Evolutionary conservation across 1,284 basidiomycete species (phyloP).

Genomic region (Anthracocystis setariae): DNA sequence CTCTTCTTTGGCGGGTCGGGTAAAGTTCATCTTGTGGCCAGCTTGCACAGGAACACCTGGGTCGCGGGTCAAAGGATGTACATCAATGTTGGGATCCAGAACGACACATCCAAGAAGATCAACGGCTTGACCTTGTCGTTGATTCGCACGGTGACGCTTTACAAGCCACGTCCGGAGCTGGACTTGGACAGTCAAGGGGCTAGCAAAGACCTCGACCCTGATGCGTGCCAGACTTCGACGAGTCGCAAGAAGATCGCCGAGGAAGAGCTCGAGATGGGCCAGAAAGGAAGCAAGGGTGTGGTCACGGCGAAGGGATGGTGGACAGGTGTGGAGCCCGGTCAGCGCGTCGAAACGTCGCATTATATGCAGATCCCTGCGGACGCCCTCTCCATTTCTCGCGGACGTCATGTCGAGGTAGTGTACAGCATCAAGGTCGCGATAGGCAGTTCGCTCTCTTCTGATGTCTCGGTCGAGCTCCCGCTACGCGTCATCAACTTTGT

Average conservation of each 20-base stretch:
- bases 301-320: constrained; percentile 64
- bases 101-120: constrained; percentile 72
- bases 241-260: constrained; percentile 61
- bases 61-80: constrained; percentile 85
- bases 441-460: constrained; percentile 76
- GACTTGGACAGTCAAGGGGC: constrained; percentile 61
- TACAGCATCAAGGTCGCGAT: constrained; percentile 80
- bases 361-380: constrained; percentile 71
- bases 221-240: constrained; percentile 59
- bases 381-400: constrained; percentile 78
- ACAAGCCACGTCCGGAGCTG: constrained; percentile 73
- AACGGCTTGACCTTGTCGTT: constrained; percentile 77
- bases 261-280: constrained; percentile 61
- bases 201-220: constrained; percentile 51
- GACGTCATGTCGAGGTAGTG: constrained; percentile 81
- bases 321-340: constrained; percentile 59
- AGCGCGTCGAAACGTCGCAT: constrained; percentile 59
- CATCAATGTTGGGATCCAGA: constrained; percentile 77
- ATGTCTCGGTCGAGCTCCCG: constrained; percentile 77
- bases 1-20: constrained; percentile 75
- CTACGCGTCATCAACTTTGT: constrained; percentile 80
- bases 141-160: constrained; percentile 78
- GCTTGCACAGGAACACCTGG: constrained; percentile 81
- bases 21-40: constrained; percentile 78
- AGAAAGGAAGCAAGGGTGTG: constrained; percentile 56